Evolutionary conservation across 805 yeast species (phyloP).

Genomic region (Kregervanrija pseudodelftensis): DNA sequence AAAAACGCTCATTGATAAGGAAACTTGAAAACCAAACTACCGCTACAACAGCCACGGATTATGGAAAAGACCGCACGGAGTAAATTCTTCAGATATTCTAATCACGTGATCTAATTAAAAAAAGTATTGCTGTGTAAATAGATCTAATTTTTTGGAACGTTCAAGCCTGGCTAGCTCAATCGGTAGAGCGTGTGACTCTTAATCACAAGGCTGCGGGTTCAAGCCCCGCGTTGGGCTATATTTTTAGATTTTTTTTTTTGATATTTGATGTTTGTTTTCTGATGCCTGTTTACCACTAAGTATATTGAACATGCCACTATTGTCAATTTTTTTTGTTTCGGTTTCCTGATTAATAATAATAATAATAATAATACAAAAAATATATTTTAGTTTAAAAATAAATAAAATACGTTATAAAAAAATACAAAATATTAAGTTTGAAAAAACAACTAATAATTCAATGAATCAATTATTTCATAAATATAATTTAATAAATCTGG

Average conservation of each 20-base stretch:
- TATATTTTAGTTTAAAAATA: neutral
- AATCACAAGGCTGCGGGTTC: constrained; percentile 12
- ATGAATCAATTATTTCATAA: constrained; percentile 12
- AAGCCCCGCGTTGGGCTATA: constrained; percentile 14
- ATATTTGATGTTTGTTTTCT: neutral
- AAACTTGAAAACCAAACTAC: too few species aligned
- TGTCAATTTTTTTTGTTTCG: too few species aligned
- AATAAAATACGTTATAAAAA: neutral
- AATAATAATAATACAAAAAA: neutral
- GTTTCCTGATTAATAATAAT: neutral
- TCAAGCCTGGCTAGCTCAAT: constrained; percentile 14
- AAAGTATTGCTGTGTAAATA: too few species aligned
- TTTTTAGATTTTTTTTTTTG: constrained; percentile 1
- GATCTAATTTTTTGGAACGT: too few species aligned
- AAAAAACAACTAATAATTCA: neutral
- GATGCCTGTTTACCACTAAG: neutral
- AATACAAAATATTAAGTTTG: neutral
- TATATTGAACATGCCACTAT: neutral
- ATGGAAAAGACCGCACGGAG: too few species aligned
- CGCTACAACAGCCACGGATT: too few species aligned
- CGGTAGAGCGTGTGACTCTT: constrained; percentile 16
- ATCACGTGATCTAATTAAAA: too few species aligned
- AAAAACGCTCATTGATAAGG: too few species aligned
- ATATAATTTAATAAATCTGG: constrained; percentile 28
- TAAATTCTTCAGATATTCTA: too few species aligned